Evolutionary conservation across 306 rosid genomes (phyloP).

Genomic region (Prunus mira): DNA sequence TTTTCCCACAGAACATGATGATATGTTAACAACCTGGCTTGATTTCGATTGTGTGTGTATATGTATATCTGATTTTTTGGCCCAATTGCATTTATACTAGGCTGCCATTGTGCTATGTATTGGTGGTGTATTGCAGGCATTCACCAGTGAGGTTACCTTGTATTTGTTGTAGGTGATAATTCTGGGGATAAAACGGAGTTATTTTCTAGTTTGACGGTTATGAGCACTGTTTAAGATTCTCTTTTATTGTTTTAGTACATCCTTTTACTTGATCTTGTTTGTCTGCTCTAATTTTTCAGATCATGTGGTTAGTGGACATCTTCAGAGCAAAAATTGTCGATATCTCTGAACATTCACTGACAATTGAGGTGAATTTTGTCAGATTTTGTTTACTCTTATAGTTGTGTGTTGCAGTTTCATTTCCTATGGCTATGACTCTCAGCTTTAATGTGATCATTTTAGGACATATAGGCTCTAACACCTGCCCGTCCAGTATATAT

Average conservation of each 20-base stretch:
- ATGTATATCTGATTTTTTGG: background rate
- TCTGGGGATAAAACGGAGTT: background rate
- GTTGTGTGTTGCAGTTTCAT: background rate
- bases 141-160: background rate
- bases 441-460: conserved; percentile 8
- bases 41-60: background rate
- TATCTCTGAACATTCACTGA: conserved; percentile 44
- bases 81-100: background rate
- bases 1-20: background rate
- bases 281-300: conserved; percentile 34
- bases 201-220: conserved; percentile 7
- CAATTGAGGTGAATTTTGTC: conserved; percentile 46
- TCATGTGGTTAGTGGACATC: conserved; percentile 59
- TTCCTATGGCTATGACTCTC: background rate
- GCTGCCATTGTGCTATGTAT: background rate
- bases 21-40: background rate
- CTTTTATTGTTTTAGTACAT: conserved; percentile 6
- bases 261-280: background rate
- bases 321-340: conserved; percentile 56
- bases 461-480: background rate
- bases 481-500: background rate
- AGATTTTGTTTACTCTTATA: background rate
- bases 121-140: background rate
- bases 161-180: background rate
- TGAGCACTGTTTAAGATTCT: background rate